Evolutionary conservation across 495 filamentous ascomycete genomes (phyloP).

Genomic region (Oleoguttula mirabilis): DNA sequence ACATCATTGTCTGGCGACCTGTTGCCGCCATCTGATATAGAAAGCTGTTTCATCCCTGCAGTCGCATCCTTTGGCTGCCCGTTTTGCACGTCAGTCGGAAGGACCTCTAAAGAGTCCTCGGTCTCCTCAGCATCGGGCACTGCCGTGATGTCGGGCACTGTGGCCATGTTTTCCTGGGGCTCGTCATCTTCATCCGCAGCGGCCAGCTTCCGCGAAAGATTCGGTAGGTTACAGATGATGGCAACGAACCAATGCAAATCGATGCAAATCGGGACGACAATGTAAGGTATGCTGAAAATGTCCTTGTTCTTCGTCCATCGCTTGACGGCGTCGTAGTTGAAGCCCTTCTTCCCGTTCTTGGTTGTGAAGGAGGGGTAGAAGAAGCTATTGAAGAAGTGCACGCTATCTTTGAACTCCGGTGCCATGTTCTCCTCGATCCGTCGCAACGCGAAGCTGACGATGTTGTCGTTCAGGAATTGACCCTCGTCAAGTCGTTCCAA

Average conservation of each 20-base stretch:
- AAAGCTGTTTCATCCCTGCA: constrained; percentile 6
- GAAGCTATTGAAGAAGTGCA: constrained; percentile 86
- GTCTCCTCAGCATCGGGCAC: not conserved
- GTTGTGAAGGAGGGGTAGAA: constrained; percentile 68
- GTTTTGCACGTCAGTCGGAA: no score
- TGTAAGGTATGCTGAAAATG: constrained; percentile 73
- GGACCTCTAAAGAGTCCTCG: no score
- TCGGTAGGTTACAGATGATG: constrained; percentile 81
- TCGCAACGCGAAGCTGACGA: constrained; percentile 76
- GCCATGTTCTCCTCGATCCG: constrained; percentile 18
- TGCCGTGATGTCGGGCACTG: not conserved
- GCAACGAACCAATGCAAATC: constrained; percentile 83
- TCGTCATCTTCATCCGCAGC: not conserved
- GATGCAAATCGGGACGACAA: constrained; percentile 87
- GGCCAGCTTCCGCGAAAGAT: constrained; percentile 1
- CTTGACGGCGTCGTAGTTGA: constrained; percentile 72
- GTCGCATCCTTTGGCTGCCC: not conserved
- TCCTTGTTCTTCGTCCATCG: constrained; percentile 84
- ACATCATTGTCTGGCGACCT: not conserved
- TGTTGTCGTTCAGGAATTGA: constrained; percentile 85
- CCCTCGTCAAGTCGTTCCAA: constrained; percentile 67
- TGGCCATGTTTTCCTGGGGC: not conserved
- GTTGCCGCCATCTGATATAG: constrained; percentile 3
- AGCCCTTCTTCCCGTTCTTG: constrained; percentile 41
- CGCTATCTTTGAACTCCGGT: constrained; percentile 38